phyloP scores from a whole-genome alignment of 345 rosid species.

The Eucalyptus victrix region DNA sequence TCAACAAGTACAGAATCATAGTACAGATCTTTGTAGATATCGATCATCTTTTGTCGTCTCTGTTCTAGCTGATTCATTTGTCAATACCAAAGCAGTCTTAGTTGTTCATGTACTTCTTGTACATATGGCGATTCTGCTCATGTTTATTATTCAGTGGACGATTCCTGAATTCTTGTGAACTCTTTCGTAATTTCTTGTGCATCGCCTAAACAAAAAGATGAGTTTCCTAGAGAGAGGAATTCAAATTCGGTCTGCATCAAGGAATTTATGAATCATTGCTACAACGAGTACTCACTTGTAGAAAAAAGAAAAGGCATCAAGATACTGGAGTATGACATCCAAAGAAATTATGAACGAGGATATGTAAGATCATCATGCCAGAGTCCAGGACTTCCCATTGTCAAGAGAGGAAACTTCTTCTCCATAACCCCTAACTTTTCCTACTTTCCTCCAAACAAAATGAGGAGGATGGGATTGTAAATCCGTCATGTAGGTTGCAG shows the following conservation, averaged over 20 bases:
- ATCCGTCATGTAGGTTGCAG: not conserved
- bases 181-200: not conserved
- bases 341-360: not conserved
- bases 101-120: not conserved
- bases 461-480: not conserved
- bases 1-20: not conserved
- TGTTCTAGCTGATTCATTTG: not conserved
- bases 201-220: not conserved
- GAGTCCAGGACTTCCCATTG: not conserved
- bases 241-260: not conserved
- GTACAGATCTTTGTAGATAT: not conserved
- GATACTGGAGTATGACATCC: not conserved
- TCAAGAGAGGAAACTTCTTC: not conserved
- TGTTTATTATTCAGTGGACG: not conserved
- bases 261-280: not conserved
- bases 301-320: not conserved
- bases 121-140: not conserved
- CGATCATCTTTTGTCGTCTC: not conserved
- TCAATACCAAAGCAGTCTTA: not conserved
- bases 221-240: not conserved
- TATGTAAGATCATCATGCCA: not conserved
- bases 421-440: not conserved
- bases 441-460: not conserved
- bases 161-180: not conserved
- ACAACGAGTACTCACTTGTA: not conserved